Percentiles rank a stretch among this genome's conserved stretches.
Conservation (phyloP, 2,329 filamentous ascomycete species). For the Zasmidium angulare region DNA sequence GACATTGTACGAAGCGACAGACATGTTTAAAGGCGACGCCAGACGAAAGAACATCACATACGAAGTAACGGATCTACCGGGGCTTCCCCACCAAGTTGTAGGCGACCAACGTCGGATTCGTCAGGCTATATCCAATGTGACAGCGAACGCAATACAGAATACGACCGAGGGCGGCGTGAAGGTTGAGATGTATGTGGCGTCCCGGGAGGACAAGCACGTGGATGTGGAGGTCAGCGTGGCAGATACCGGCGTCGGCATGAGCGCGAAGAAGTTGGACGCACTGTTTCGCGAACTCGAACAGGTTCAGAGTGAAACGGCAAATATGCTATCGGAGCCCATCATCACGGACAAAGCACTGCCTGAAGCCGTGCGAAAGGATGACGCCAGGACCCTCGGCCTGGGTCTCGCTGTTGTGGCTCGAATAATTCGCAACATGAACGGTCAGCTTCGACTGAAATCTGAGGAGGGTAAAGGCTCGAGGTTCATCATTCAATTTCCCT, state of each 20-base stretch:
- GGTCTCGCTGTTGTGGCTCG: constrained; percentile 87
- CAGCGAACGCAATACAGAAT: constrained; percentile 80
- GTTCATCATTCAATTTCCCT: constrained; percentile 78
- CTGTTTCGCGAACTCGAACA: constrained; percentile 65
- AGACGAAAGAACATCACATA: constrained; percentile 73
- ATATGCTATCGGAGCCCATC: constrained; percentile 40
- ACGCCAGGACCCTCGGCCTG: constrained; percentile 63
- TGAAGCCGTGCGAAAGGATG: constrained; percentile 34
- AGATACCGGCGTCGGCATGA: constrained; percentile 72
- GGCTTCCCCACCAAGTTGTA: constrained; percentile 68
- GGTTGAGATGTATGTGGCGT: constrained; percentile 67
- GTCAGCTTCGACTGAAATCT: constrained; percentile 79
- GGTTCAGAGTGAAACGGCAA: constrained; percentile 60
- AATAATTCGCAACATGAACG: constrained; percentile 86
- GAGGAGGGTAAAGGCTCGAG: constrained; percentile 78
- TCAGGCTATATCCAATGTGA: constrained; percentile 79
- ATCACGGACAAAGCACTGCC: constrained; percentile 31
- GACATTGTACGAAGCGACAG: constrained; percentile 75
- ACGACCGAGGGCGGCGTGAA: constrained; percentile 67
- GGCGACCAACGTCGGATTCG: constrained; percentile 80
- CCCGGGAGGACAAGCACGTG: constrained; percentile 53
- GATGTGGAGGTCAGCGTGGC: constrained; percentile 72
- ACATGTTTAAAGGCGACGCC: constrained; percentile 71
- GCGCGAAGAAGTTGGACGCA: constrained; percentile 55
- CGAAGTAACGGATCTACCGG: constrained; percentile 65